Evolutionary conservation across 805 yeast genomes (phyloP), one percentile per base, ranked within the genome.

Genomic region (Danielia reshetovae): DNA sequence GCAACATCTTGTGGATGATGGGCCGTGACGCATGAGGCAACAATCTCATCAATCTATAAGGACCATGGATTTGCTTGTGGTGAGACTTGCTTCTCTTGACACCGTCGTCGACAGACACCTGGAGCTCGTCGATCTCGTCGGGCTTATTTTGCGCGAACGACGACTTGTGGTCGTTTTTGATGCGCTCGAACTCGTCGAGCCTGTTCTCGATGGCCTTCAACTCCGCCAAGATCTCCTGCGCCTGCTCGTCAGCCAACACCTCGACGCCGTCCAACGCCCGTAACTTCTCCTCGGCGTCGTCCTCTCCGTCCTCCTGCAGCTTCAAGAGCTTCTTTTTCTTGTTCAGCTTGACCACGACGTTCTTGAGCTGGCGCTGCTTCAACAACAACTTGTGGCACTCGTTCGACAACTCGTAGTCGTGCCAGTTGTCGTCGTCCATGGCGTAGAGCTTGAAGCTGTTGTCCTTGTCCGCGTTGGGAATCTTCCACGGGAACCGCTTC

Each of bases 401-500:
- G 22, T 89, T 88, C 46, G 85, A 77, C 43, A 79, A 73, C 16
- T 62, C 62, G 60, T 85, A 85, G 59, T 85, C 89, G 57, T 84
- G 93, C 50, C 82, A 81, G 33, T 72, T 70, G 50, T 85, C 93
- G 61, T 85, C 93, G 4, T 65, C 70, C 70, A 74, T 57, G 22
- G 79, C 74, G 51, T 74, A 85, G 21, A 84, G 61, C 45, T 72
- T 74, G 57, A 77, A 85, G 48, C 87, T 80, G 43, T 81, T 79
- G 57, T 85, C 95, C 22, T 51, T 52, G 6, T 52, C 57, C 2
- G 55, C 65, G 46, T 74, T 76, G 9, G 95, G 94, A 2, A 81
- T 84, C 55, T 84, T 85, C 95, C 95, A 85, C 2, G 95, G 95
- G 54, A 85, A 85, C 52, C 89, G 72, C 59, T 84, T 80, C 40